Conservation (phyloP, 768 basidiomycete species). For the Pluteus cervinus region DNA sequence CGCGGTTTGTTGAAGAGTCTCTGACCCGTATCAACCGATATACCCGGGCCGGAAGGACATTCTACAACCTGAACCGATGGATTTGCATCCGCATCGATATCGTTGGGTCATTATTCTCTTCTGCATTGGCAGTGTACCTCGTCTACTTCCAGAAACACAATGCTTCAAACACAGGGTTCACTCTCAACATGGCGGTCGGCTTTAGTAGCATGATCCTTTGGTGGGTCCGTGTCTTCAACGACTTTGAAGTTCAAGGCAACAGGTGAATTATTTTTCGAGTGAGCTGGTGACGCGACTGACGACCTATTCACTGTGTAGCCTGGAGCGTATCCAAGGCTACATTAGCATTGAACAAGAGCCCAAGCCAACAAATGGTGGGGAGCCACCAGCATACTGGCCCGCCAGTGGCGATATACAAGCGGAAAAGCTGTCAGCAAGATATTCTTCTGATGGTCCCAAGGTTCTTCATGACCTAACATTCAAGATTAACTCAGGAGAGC, state of each 20-base stretch:
- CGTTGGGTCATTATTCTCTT: conserved; percentile 48
- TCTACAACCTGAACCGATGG: conserved; percentile 45
- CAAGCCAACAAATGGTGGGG: conserved; percentile 24
- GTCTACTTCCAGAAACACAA: conserved; percentile 34
- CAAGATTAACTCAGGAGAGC: conserved; percentile 42
- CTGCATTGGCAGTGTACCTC: conserved; percentile 48
- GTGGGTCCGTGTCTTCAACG: conserved; percentile 36
- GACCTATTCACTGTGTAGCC: conserved; percentile 13
- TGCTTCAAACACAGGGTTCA: conserved; percentile 41
- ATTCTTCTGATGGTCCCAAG: conserved; percentile 40
- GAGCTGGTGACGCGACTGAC: neutral
- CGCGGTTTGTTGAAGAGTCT: conserved; percentile 35
- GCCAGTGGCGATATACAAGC: conserved; percentile 45
- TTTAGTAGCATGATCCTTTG: conserved; percentile 38
- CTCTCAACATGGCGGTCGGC: conserved; percentile 45
- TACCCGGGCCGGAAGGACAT: conserved; percentile 33
- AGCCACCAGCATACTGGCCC: conserved; percentile 60
- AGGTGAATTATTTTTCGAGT: conserved; percentile 12
- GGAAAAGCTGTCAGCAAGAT: conserved; percentile 45
- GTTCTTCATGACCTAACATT: conserved; percentile 46
- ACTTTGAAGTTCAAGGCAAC: conserved; percentile 34
- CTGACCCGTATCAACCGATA: conserved; percentile 47
- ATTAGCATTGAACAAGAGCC: conserved; percentile 49
- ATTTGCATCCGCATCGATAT: conserved; percentile 46
- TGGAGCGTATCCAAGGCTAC: conserved; percentile 65